phyloP scores from a whole-genome alignment of 805 yeast species.

The Monosporozyma yasuniensis region DNA sequence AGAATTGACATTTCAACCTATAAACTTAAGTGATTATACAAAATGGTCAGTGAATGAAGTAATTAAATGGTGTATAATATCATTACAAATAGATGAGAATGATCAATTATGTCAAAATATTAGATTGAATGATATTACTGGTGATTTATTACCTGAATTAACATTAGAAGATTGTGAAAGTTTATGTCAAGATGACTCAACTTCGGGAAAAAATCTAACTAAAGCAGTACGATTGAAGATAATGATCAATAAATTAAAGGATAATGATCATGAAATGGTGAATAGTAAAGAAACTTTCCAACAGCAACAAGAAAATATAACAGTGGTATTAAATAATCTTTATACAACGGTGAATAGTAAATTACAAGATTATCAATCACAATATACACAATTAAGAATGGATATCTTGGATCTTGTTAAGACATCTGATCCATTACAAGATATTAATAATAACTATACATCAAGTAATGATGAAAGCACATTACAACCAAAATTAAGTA shows the following conservation, averaged over 20 bases:
- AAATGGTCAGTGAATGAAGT: slow-evolving; percentile 24
- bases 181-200: slow-evolving; percentile 41
- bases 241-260: slow-evolving; percentile 46
- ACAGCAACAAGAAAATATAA: slow-evolving; percentile 28
- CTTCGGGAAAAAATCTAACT: slow-evolving; percentile 24
- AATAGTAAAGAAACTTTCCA: slow-evolving; percentile 11
- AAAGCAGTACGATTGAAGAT: slow-evolving; percentile 53
- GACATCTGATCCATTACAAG: slow-evolving; percentile 6
- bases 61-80: slow-evolving; percentile 17
- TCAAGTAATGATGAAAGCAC: slow-evolving; percentile 1
- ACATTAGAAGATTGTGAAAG: slow-evolving; percentile 65
- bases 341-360: slow-evolving; percentile 20
- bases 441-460: background rate
- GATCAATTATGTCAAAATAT: slow-evolving; percentile 11
- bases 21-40: background rate
- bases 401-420: slow-evolving; percentile 27
- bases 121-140: slow-evolving; percentile 30
- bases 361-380: slow-evolving; percentile 26
- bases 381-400: slow-evolving; percentile 22
- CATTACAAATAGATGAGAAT: slow-evolving; percentile 11
- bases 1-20: background rate
- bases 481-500: background rate
- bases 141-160: slow-evolving; percentile 60
- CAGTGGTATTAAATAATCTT: slow-evolving; percentile 20
- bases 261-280: slow-evolving; percentile 11